Conservation (phyloP, 164 flowering plant species). For the Piper longum region DNA sequence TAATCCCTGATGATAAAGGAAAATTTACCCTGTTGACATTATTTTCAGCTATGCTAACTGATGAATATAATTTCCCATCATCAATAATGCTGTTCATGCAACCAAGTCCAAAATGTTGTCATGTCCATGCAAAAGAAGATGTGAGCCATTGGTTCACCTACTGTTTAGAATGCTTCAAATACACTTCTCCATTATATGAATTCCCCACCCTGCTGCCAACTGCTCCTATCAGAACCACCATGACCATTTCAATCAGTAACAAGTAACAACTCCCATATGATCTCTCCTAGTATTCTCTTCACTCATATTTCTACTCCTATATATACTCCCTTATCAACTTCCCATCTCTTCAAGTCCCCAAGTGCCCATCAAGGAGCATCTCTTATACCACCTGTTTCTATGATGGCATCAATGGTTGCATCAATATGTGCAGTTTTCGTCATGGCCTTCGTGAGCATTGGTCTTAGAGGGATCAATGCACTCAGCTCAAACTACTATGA, state of each 20-base stretch:
- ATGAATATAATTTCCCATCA: not conserved
- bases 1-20: not conserved
- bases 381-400: not conserved
- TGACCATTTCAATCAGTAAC: not conserved
- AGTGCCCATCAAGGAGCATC: not conserved
- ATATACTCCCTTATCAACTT: not conserved
- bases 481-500: conserved; percentile 54
- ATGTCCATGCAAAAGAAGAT: conserved; percentile 1
- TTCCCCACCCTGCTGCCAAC: not conserved
- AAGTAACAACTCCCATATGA: not conserved
- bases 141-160: conserved; percentile 3
- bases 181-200: conserved; percentile 4
- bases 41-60: not conserved
- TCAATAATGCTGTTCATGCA: not conserved
- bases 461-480: conserved; percentile 12
- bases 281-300: not conserved
- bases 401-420: conserved; percentile 19
- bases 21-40: not conserved
- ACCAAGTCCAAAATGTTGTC: not conserved
- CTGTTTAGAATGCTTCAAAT: conserved; percentile 2
- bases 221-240: conserved; percentile 4
- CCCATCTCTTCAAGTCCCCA: not conserved
- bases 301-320: not conserved
- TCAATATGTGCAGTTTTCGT: conserved; percentile 10
- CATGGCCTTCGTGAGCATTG: conserved; percentile 6